Percentiles rank a stretch among this genome's conserved stretches.
These are phyloP conservation scores for Dryas integrifolia DNA, from an alignment of 331 rosid genomes.

Conservation along the genomic window DNA sequence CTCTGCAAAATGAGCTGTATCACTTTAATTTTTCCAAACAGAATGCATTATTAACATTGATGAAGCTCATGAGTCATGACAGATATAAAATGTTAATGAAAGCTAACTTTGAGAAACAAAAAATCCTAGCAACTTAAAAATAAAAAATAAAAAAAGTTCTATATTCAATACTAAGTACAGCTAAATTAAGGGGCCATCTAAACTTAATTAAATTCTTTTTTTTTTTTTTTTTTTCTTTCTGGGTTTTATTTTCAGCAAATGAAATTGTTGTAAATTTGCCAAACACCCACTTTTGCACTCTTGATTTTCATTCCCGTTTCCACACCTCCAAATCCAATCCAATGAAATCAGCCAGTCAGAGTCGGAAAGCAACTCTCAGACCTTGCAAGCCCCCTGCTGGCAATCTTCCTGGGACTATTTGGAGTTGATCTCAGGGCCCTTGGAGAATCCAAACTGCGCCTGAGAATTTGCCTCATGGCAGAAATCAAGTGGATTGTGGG, in stretches of 20 bases:
- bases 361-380: constrained; percentile 72
- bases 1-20: neutral
- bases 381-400: constrained; percentile 46
- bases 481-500: constrained; percentile 75
- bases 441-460: constrained; percentile 76
- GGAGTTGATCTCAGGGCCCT: constrained; percentile 63
- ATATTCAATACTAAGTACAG: constrained; percentile 9
- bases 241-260: constrained; percentile 24
- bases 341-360: constrained; percentile 37
- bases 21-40: neutral
- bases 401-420: constrained; percentile 53
- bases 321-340: constrained; percentile 19
- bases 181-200: constrained; percentile 15
- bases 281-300: neutral
- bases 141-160: neutral
- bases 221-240: neutral
- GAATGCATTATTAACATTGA: neutral
- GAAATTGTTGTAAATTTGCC: constrained; percentile 7
- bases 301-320: neutral
- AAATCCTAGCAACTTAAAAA: neutral
- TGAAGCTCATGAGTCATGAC: constrained; percentile 2
- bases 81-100: neutral
- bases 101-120: neutral
- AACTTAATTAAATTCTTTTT: neutral
- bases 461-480: constrained; percentile 85